Conservation (phyloP, 2,329 filamentous ascomycete genomes). For the Dissoconium aciculare region DNA sequence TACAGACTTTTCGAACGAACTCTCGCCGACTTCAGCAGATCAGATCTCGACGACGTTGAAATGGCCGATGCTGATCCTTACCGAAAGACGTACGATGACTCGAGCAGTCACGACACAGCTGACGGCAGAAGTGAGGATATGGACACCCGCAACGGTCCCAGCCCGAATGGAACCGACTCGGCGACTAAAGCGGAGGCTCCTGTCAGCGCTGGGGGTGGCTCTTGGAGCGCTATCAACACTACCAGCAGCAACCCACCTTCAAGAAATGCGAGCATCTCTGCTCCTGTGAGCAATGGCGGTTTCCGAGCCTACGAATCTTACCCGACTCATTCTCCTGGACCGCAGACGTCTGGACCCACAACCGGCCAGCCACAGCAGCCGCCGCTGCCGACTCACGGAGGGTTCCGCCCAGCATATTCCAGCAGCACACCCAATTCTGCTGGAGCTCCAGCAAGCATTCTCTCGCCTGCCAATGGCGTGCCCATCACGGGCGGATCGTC, state of each 20-base stretch:
- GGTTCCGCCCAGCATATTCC: slow-evolving; percentile 16
- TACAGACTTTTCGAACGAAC: slow-evolving; percentile 33
- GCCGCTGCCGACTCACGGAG: slow-evolving; percentile 3
- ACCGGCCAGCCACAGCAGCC: slow-evolving; percentile 2
- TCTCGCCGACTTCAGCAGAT: slow-evolving; percentile 23
- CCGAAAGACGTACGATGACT: slow-evolving; percentile 13
- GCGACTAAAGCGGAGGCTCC: slow-evolving; percentile 10
- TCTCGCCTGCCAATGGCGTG: slow-evolving; percentile 20
- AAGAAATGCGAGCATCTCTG: slow-evolving; percentile 12
- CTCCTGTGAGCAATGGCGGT: slow-evolving; percentile 13
- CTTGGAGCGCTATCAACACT: slow-evolving; percentile 29
- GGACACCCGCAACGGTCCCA: slow-evolving; percentile 7
- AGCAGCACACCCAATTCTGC: slow-evolving; percentile 10
- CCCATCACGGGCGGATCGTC: too few relatives aligned
- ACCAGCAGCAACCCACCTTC: slow-evolving; percentile 5
- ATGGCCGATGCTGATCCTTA: slow-evolving; percentile 20
- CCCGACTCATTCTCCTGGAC: slow-evolving; percentile 9
- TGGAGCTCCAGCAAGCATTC: slow-evolving; percentile 13
- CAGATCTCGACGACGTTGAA: slow-evolving; percentile 25
- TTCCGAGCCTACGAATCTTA: slow-evolving; percentile 20
- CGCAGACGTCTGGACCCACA: slow-evolving; percentile 8
- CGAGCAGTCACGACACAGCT: slow-evolving; percentile 19
- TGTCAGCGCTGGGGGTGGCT: slow-evolving; percentile 18
- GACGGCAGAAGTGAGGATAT: slow-evolving; percentile 23
- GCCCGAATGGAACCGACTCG: slow-evolving; percentile 9